Base-by-base conservation (phyloP, 2,329 filamentous ascomycete genomes). In the Neopestalotiopsis rosae region DNA sequence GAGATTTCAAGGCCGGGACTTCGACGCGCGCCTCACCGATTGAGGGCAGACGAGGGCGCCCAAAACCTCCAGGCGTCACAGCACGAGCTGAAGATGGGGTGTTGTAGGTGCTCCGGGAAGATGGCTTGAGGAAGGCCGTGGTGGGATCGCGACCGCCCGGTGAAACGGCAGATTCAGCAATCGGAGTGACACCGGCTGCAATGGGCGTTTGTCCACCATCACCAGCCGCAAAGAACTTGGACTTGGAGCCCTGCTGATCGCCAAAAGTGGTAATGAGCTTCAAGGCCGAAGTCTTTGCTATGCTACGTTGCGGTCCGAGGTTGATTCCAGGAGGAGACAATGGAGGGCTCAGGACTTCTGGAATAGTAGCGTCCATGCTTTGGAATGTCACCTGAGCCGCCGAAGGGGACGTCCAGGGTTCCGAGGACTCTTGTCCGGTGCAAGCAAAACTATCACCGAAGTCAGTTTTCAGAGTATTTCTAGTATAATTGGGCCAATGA, bases 221-320 rank as follows among this genome's bases (percentile, higher is more conserved):
- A 5, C 79, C 82, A 52, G 83, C 79, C 0, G 84, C 82, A 73
- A 91, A 89, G 81, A 93, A 90, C 79, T 89, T 90, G 66, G 90
- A 89, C 71, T 91, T 90, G 28, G 84, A 83, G 4, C 82, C 82
- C 61, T 85, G 84, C 61, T 85, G 84, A 62, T 90, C 89, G 7
- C 90, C 92, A 75, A 99, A 98, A 0, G 92, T 91, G 0, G 96
- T 98, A 75, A 98, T 97, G 1, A 98, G 88, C 79, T 97, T 97
- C 70, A 98, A 84, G 0, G 95, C 90, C 10, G 94, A 93, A 34
- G 92, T 91, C 82, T 97, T 97, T 13, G 91, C 90, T 65, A 94
- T 89, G 81, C 87, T 87, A 71, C 87, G 83, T 77, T 88, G 85
- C 66, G 89, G 87, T 1, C 88, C 88, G 70, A 84, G 85, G 70